phyloP scores from a whole-genome alignment of 129 eudicot species.

The Artemisia annua region DNA sequence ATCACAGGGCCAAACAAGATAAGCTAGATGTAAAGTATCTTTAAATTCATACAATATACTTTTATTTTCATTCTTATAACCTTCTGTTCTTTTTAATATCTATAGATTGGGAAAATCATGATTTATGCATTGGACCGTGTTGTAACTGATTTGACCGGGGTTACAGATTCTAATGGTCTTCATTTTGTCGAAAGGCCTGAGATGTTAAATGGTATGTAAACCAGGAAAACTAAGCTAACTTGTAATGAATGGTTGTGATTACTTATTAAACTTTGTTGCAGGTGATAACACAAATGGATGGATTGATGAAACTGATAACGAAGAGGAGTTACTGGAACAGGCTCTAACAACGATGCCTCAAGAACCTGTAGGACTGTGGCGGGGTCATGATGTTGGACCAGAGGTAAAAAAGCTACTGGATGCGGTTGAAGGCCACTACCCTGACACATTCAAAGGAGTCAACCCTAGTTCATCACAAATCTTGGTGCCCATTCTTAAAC shows the following conservation, averaged over 20 bases:
- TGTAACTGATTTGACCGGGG: slow-evolving; percentile 4
- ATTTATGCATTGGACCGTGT: slow-evolving; percentile 15
- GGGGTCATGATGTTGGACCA: background rate
- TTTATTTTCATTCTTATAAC: background rate
- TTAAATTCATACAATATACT: background rate
- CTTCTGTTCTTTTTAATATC: background rate
- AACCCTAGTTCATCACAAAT: background rate
- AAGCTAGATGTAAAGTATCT: slow-evolving; percentile 8
- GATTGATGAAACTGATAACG: background rate
- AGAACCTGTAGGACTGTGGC: background rate
- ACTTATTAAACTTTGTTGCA: background rate
- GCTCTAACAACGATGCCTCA: background rate
- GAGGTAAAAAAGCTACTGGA: background rate
- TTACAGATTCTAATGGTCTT: background rate
- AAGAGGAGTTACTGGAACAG: background rate
- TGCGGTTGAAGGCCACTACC: background rate
- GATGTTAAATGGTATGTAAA: slow-evolving; percentile 11
- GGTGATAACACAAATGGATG: background rate
- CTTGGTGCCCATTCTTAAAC: background rate
- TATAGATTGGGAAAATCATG: slow-evolving; percentile 22
- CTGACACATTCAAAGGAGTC: background rate
- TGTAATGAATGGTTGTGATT: background rate
- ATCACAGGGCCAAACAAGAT: slow-evolving; percentile 1
- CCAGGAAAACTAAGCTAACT: background rate
- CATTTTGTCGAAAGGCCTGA: background rate